Base-by-base conservation (phyloP, 2,329 filamentous ascomycete species). In the Aspergillus alliaceus region DNA sequence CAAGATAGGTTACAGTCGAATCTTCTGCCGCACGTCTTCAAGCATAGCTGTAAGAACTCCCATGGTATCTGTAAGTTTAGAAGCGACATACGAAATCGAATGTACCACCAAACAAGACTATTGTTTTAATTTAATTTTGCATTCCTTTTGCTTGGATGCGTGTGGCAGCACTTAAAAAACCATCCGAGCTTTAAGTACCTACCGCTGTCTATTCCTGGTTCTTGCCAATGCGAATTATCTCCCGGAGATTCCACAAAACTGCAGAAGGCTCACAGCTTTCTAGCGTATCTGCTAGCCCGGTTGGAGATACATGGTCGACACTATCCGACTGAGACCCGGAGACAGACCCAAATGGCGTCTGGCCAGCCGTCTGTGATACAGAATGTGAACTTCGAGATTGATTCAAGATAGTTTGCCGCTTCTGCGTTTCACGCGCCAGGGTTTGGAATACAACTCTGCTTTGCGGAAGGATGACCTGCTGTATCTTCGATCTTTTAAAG, bases 381-480 rank as follows among this genome's bases (percentile, higher is more conserved):
- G 7, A 24, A 20, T 4, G 14, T 15, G 50, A 14, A 0, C 8
- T 22, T 8, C 24, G 53, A 12, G 42, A 46, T 14, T 12, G 24
- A 27, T 20, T 9, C 27, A 47, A 31, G 15, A 15, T 25, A 20
- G 25, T 31, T 15, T 31, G 34, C n/a, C 24, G 55, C 29, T 27
- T 58, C 31, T 55, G 56, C 8, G 51, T 50, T 24, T 54, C 56
- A 20, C 58, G 44, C 35, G 34, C 47, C 12, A 58, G 35, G 25
- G 57, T 53, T 27, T 61, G 59, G 27, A 61, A 50, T 15, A 59
- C 47, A 37, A 61, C 24, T 20, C 46, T 59, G 35, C 53, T 61
- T 29, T 59, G 52, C 20, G 57, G 59, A 8, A 61, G 59, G 34
- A 61, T 35, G 12, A 61, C 59, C 32, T 61, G 59, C 15, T 59